Conservation (phyloP, 495 filamentous ascomycete species). For the Halenospora varia region DNA sequence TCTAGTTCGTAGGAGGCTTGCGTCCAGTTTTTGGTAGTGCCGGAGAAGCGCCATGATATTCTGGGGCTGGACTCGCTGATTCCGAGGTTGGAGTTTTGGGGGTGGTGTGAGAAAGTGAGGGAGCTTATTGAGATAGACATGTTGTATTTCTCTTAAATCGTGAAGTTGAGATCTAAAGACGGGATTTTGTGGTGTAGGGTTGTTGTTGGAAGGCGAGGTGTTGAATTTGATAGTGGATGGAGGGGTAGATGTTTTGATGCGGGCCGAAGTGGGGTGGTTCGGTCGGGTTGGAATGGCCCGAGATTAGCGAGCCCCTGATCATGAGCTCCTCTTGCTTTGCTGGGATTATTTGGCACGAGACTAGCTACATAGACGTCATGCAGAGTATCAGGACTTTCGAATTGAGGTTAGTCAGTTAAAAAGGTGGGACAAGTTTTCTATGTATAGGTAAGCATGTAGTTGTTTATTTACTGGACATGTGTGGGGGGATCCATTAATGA, state of each 20-base stretch:
- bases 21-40: conserved; percentile 26
- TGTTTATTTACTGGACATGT: no score
- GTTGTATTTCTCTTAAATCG: conserved; percentile 62
- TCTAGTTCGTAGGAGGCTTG: conserved; percentile 36
- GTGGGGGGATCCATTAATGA: no score
- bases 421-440: no score
- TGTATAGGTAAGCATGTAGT: no score
- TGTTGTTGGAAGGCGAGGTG: conserved; percentile 84
- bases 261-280: not conserved
- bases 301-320: not conserved
- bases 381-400: not conserved
- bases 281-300: not conserved
- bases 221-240: not conserved
- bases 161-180: not conserved
- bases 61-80: conserved; percentile 17
- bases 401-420: no score
- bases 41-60: conserved; percentile 16
- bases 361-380: no score
- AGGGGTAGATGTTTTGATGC: not conserved
- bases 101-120: conserved; percentile 17
- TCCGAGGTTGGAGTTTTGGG: conserved; percentile 12
- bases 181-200: conserved; percentile 47
- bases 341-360: no score
- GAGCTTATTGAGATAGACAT: conserved; percentile 75
- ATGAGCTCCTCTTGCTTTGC: not conserved